A percentile compares a stretch with the other conserved stretches of the same genome.
Evolutionary conservation across 805 yeast genomes (phyloP).

Genomic region (Candida lessepsii): DNA sequence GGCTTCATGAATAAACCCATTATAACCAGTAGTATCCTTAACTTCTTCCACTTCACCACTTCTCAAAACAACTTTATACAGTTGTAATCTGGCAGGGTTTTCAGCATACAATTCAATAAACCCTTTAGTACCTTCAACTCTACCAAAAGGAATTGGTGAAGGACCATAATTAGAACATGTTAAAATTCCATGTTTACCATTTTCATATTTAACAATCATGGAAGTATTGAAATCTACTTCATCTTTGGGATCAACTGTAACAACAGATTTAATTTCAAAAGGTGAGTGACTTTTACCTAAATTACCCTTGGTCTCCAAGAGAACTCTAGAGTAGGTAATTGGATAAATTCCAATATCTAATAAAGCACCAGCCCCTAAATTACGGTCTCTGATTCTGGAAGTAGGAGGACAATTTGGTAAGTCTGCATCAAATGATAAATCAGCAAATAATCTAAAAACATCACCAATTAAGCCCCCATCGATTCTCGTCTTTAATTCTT

Average conservation of each 20-base stretch:
- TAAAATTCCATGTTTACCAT: constrained; percentile 42
- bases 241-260: constrained; percentile 34
- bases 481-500: constrained; percentile 30
- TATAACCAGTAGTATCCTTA: constrained; percentile 35
- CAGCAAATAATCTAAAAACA: constrained; percentile 41
- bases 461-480: constrained; percentile 47
- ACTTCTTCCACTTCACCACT: constrained; percentile 22
- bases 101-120: constrained; percentile 26
- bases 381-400: constrained; percentile 42
- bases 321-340: constrained; percentile 44
- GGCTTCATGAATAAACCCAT: constrained; percentile 58
- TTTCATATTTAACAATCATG: constrained; percentile 35
- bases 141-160: constrained; percentile 29
- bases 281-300: constrained; percentile 28
- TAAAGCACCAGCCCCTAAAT: constrained; percentile 55
- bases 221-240: constrained; percentile 44
- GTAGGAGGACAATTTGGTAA: constrained; percentile 27
- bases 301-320: constrained; percentile 30
- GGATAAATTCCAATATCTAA: constrained; percentile 57
- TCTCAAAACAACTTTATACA: constrained; percentile 36
- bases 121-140: constrained; percentile 36
- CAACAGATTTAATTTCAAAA: constrained; percentile 29
- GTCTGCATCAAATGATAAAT: constrained; percentile 39
- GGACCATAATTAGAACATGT: constrained; percentile 27
- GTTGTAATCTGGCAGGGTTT: constrained; percentile 30